Base-by-base conservation (phyloP, 1,284 basidiomycete species). In the Papiliotrema fonsecae region DNA sequence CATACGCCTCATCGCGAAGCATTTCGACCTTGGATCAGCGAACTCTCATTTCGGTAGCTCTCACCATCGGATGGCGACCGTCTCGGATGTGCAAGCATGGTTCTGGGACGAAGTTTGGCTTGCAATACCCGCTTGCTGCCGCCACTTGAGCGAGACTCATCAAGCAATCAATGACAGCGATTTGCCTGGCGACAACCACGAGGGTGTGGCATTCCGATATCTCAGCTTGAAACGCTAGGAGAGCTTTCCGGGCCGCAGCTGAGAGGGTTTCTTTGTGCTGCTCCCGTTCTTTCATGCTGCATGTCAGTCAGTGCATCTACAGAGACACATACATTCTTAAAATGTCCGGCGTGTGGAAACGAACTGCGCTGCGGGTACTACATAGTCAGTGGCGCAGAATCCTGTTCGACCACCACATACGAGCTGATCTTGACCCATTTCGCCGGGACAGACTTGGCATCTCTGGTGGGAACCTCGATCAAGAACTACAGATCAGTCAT, bases 271-370 rank as follows among this genome's bases (percentile, higher is more conserved):
- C 94, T 56, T 81, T 80, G 52, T 81, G 82, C 63, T 85, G 88
- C 34, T 87, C 83, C 34, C 85, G 81, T 61, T 89, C 83, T 55
- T 86, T 79, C 1, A 86, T 69, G 18, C 68, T 74, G 38, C 4
- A 13, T 4, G 31, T 46, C 42, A 52, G 50, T n/a, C 36, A 16
- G 4, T n/a, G 30, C 21, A 38, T n/a, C 40, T 3, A 43, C 28
- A 4, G 9, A 2, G 2, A 2, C 6, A 47, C 69, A 48, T 42
- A 71, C 70, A 87, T 81, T 18, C 75, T 70, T 44, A 82, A 79
- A 18, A 88, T 80, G 26, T 78, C 77, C 0, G 91, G 89, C 0
- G 90, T 84, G 45, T 87, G 86, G 68, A 88, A 97, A n/a, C 94
- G 80, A 40, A 83, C 81, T 24, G 79, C 75, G 18, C 75, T 75